Conservation (phyloP, 2,329 filamentous ascomycete species). For the Blastomyces silverae region DNA sequence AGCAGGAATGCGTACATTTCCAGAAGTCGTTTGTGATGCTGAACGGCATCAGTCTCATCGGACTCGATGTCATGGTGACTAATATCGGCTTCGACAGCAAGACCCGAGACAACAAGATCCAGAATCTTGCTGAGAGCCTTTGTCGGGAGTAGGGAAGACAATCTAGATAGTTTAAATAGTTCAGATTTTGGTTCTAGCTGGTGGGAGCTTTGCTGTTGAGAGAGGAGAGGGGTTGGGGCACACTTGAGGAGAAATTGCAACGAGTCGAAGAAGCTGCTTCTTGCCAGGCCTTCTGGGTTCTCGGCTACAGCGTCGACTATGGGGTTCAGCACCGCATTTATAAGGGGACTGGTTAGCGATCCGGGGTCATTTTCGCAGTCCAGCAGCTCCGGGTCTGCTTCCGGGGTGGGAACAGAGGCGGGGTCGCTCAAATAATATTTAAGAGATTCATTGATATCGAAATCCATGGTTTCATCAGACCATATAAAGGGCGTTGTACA, state of each 20-base stretch:
- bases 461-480: constrained; percentile 62
- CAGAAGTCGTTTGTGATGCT: constrained; percentile 82
- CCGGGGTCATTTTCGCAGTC: constrained; percentile 93
- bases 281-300: constrained; percentile 79
- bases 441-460: constrained; percentile 94
- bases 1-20: constrained; percentile 92
- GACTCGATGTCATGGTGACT: constrained; percentile 80
- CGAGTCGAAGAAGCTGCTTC: constrained; percentile 76
- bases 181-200: constrained; percentile 52
- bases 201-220: constrained; percentile 29
- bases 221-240: constrained; percentile 51
- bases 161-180: constrained; percentile 63
- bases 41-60: constrained; percentile 80
- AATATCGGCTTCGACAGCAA: constrained; percentile 77
- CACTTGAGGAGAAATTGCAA: constrained; percentile 96
- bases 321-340: constrained; percentile 81
- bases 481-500: constrained; percentile 37
- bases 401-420: constrained; percentile 69
- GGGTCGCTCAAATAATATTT: constrained; percentile 97
- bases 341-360: constrained; percentile 65
- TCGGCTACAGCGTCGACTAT: constrained; percentile 90
- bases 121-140: constrained; percentile 87
- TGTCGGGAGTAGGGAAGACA: constrained; percentile 68
- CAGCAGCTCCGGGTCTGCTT: constrained; percentile 73
- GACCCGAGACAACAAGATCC: constrained; percentile 77